Conservation (phyloP, 106 monocot genomes). For the Allium sativum region DNA sequence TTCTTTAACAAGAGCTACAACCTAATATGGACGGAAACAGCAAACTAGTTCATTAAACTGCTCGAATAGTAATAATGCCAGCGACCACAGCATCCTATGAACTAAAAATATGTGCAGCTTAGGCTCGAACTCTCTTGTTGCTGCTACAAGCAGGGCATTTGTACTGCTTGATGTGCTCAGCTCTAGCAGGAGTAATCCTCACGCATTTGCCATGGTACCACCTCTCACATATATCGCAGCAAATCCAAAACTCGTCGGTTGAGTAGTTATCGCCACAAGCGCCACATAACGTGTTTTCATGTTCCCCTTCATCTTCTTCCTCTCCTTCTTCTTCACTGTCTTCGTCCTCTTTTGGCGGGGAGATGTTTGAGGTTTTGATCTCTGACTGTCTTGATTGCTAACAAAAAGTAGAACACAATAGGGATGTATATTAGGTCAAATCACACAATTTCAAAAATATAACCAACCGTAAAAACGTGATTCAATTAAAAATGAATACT, state of each 20-base stretch:
- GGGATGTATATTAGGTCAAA: no score
- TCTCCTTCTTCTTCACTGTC: conserved; percentile 35
- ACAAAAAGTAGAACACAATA: background rate
- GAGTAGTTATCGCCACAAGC: conserved; percentile 50
- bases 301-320: conserved; percentile 54
- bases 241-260: conserved; percentile 62
- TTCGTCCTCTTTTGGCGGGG: conserved; percentile 24
- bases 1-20: background rate
- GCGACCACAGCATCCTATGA: background rate
- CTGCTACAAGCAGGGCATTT: conserved; percentile 61
- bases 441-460: no score
- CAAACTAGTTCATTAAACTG: conserved; percentile 3
- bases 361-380: conserved; percentile 18
- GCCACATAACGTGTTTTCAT: conserved; percentile 47
- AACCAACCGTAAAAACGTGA: no score
- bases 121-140: conserved; percentile 36
- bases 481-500: no score
- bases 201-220: conserved; percentile 69
- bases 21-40: background rate
- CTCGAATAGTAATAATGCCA: background rate
- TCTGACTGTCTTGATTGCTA: conserved; percentile 19
- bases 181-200: conserved; percentile 54
- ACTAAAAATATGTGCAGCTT: conserved; percentile 1
- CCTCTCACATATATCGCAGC: conserved; percentile 52
- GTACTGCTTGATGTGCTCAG: conserved; percentile 80